A percentile compares a stretch with the other conserved stretches of the same genome.
phyloP scores from a whole-genome alignment of 148 eudicot species.

The Diospyros kaki region DNA sequence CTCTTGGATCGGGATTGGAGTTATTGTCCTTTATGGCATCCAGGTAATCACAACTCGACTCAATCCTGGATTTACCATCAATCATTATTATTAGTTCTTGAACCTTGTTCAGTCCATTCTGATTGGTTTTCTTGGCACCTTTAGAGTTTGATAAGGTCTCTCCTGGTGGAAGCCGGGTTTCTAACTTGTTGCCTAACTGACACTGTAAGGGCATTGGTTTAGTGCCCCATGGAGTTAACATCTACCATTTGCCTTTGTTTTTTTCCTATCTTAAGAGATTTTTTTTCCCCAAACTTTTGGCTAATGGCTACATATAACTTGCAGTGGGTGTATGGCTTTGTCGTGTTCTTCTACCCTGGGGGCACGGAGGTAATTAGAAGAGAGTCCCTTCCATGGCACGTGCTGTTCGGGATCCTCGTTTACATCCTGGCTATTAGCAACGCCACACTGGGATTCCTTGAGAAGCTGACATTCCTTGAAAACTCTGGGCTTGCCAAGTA shows the following conservation, averaged over 20 bases:
- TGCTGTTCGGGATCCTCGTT: slow-evolving; percentile 59
- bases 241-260: background rate
- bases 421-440: slow-evolving; percentile 66
- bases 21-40: slow-evolving; percentile 68
- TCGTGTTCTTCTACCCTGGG: slow-evolving; percentile 79
- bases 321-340: slow-evolving; percentile 85
- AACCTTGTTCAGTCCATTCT: background rate
- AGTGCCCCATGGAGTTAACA: background rate
- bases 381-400: slow-evolving; percentile 83
- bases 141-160: no score
- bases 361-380: slow-evolving; percentile 49
- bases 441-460: slow-evolving; percentile 72
- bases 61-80: background rate
- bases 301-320: slow-evolving; percentile 4
- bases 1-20: slow-evolving; percentile 86
- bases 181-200: no score
- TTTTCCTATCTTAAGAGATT: background rate
- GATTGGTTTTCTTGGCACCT: background rate
- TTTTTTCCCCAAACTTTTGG: background rate
- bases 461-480: slow-evolving; percentile 92
- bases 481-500: slow-evolving; percentile 56
- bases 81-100: background rate
- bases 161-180: no score
- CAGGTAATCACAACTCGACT: slow-evolving; percentile 46
- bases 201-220: background rate